Conservation (phyloP, 805 yeast genomes). For the Candida vartiovaarae region DNA sequence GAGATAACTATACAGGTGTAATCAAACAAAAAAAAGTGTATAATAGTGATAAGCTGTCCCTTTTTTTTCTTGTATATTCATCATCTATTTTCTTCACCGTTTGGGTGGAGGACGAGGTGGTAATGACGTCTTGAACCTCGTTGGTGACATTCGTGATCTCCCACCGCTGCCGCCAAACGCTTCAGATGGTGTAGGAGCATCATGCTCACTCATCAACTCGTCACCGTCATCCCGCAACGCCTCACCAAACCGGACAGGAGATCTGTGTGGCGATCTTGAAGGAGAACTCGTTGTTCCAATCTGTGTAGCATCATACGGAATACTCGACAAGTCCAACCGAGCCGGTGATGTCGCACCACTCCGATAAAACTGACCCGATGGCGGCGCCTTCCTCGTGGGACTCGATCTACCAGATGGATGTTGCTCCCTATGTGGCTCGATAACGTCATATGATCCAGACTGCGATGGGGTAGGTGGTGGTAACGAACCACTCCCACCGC, state of each 20-base stretch:
- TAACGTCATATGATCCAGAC: conserved; percentile 9
- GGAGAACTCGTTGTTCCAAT: conserved; percentile 4
- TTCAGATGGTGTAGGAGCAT: conserved; percentile 44
- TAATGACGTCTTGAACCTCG: conserved; percentile 18
- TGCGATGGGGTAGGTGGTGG: conserved; percentile 14
- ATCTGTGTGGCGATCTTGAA: background rate
- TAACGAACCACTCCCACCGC: background rate
- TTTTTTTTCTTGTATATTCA: background rate
- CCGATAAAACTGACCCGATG: conserved; percentile 3
- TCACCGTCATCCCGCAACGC: conserved; percentile 17
- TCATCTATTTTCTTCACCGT: no score
- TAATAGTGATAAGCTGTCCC: background rate
- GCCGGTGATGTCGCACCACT: conserved; percentile 14
- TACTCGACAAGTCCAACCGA: conserved; percentile 7
- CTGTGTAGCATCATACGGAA: conserved; percentile 20
- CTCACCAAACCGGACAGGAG: conserved; percentile 1
- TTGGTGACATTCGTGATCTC: conserved; percentile 14
- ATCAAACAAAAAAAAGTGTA: no score
- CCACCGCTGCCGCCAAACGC: conserved; percentile 9
- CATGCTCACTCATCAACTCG: conserved; percentile 27
- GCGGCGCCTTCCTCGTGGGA: background rate
- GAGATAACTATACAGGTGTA: conserved; percentile 5
- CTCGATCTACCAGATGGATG: background rate
- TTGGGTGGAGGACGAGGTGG: conserved; percentile 8
- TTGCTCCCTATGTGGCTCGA: conserved; percentile 15